Evolutionary conservation across 768 basidiomycete species (phyloP).

Genomic region (Sistotremastrum suecicum): DNA sequence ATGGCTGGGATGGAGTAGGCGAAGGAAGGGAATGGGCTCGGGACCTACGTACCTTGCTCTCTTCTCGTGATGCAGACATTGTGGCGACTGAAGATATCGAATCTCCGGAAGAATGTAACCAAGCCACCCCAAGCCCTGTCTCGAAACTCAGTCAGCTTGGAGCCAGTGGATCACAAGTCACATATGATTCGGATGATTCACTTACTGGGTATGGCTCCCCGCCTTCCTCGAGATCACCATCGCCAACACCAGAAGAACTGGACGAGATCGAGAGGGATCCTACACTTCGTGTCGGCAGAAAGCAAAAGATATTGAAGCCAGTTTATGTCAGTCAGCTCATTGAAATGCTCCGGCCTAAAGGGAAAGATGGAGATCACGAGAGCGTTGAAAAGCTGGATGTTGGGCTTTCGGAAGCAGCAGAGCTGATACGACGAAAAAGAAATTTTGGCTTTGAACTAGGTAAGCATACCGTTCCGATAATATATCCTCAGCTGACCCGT

Average conservation of each 20-base stretch:
- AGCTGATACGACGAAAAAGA: conserved; percentile 70
- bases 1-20: conserved; percentile 69
- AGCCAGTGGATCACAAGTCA: conserved; percentile 13
- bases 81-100: conserved; percentile 10
- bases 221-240: conserved; percentile 54
- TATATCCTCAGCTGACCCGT: background rate
- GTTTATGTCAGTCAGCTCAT: conserved; percentile 84
- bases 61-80: conserved; percentile 37
- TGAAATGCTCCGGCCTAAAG: conserved; percentile 52
- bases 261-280: conserved; percentile 81
- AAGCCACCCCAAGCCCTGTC: conserved; percentile 3
- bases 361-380: conserved; percentile 41
- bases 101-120: conserved; percentile 1
- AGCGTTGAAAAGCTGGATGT: conserved; percentile 71
- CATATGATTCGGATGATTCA: conserved; percentile 70
- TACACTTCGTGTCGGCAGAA: conserved; percentile 51
- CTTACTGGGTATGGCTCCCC: conserved; percentile 62
- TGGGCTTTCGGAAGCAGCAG: conserved; percentile 67
- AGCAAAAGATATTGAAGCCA: conserved; percentile 58
- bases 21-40: conserved; percentile 53
- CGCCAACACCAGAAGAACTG: conserved; percentile 71
- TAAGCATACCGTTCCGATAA: conserved; percentile 23
- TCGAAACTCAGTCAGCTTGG: conserved; percentile 9
- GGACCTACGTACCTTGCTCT: conserved; percentile 38
- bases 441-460: conserved; percentile 83